These are phyloP conservation scores for Zygosaccharomyces pseudobailii DNA, from an alignment of 1,139 yeast genomes.

Conservation along the genomic window DNA sequence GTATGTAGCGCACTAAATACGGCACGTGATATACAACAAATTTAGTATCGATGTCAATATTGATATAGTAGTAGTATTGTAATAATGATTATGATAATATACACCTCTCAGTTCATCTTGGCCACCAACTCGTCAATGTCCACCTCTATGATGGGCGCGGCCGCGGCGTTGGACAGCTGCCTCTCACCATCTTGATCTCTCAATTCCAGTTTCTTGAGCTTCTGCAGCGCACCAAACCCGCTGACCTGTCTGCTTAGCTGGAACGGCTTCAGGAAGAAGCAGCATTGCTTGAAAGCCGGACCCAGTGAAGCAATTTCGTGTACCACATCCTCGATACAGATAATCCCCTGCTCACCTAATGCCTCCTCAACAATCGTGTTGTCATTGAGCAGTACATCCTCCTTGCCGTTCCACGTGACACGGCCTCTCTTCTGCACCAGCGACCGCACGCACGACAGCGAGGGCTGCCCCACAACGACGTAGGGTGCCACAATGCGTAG, in stretches of 20 bases:
- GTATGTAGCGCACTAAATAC: not conserved
- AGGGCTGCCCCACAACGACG: slow-evolving; percentile 68
- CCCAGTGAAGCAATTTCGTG: slow-evolving; percentile 64
- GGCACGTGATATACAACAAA: not conserved
- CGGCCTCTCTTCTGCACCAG: slow-evolving; percentile 73
- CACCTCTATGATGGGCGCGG: slow-evolving; percentile 60
- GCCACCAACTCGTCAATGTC: slow-evolving; percentile 65
- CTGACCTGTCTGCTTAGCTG: slow-evolving; percentile 61
- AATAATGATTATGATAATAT: not conserved
- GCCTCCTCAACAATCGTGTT: slow-evolving; percentile 69
- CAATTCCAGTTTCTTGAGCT: slow-evolving; percentile 37
- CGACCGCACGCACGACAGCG: slow-evolving; percentile 63
- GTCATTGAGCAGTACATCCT: slow-evolving; percentile 53
- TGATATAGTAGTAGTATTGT: not conserved
- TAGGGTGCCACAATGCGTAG: slow-evolving; percentile 67
- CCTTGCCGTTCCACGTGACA: slow-evolving; percentile 37
- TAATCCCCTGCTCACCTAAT: slow-evolving; percentile 63
- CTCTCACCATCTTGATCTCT: slow-evolving; percentile 41
- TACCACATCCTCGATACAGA: slow-evolving; percentile 74
- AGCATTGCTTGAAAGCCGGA: slow-evolving; percentile 54
- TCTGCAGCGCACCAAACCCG: slow-evolving; percentile 57
- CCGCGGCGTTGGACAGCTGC: slow-evolving; percentile 52
- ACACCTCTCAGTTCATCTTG: slow-evolving; percentile 46
- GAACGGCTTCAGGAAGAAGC: slow-evolving; percentile 65
- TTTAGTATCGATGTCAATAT: too few relatives aligned